phyloP scores from a whole-genome alignment of 768 basidiomycete genomes.

The Suillus fuscotomentosus region DNA sequence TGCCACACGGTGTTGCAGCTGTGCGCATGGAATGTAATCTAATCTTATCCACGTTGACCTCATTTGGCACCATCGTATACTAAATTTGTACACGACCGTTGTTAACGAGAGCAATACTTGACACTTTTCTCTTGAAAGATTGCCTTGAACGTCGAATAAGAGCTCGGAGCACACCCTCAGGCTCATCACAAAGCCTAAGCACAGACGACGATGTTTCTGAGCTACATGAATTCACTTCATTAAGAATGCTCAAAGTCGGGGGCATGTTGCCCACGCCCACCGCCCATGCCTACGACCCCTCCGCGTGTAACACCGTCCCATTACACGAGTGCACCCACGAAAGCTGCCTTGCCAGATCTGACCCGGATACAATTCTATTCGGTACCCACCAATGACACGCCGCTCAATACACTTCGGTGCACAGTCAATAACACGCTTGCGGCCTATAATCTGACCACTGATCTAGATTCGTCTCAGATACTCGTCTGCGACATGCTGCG shows the following conservation, averaged over 20 bases:
- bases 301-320: too few species aligned
- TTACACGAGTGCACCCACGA: too few species aligned
- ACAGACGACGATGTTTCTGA: conserved; percentile 28
- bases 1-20: not conserved
- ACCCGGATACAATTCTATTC: too few species aligned
- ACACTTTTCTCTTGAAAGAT: conserved; percentile 37
- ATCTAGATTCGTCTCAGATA: conserved; percentile 37
- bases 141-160: conserved; percentile 42
- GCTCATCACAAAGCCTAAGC: not conserved
- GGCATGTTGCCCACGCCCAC: too few species aligned
- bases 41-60: not conserved
- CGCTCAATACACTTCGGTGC: conserved; percentile 39
- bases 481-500: conserved; percentile 42
- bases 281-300: too few species aligned
- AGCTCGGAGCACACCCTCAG: conserved; percentile 11
- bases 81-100: not conserved
- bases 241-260: too few species aligned
- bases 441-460: conserved; percentile 44
- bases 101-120: not conserved
- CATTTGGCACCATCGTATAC: not conserved
- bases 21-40: conserved; percentile 6
- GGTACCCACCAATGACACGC: too few species aligned
- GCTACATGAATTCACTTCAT: conserved; percentile 53
- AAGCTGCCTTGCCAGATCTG: too few species aligned
- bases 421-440: conserved; percentile 49